Evolutionary conservation across 306 rosid genomes (phyloP).

Genomic region (Lupinus albus): DNA sequence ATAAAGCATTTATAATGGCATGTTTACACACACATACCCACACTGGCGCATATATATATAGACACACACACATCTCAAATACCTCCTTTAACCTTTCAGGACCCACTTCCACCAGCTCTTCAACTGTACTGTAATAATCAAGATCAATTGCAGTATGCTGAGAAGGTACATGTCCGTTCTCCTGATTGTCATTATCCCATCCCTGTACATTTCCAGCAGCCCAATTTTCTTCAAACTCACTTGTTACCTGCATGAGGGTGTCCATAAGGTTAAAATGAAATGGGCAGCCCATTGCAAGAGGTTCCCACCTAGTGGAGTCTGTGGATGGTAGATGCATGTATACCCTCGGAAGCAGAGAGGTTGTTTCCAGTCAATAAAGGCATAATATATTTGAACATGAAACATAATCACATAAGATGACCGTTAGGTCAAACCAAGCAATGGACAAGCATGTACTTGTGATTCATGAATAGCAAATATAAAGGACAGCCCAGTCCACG

Average conservation of each 20-base stretch:
- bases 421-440: neutral
- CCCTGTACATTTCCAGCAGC: conserved; percentile 60
- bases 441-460: neutral
- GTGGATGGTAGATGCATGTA: too few relatives aligned
- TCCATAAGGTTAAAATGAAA: conserved; percentile 18
- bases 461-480: too few relatives aligned
- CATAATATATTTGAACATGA: conserved; percentile 5
- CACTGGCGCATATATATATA: neutral
- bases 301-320: too few relatives aligned
- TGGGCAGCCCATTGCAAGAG: too few relatives aligned
- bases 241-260: conserved; percentile 49
- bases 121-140: conserved; percentile 84
- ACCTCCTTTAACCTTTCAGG: conserved; percentile 96
- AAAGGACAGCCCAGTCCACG: neutral
- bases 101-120: conserved; percentile 82
- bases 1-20: neutral
- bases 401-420: conserved; percentile 8
- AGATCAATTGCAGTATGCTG: conserved; percentile 72
- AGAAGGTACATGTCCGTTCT: conserved; percentile 60
- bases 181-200: conserved; percentile 75
- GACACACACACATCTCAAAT: conserved; percentile 36
- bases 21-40: neutral
- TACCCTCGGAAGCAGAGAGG: too few relatives aligned
- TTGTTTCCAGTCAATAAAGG: too few relatives aligned
- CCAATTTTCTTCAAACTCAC: conserved; percentile 90